Conservation (phyloP, 805 yeast species). For the Cyberlindnera meyerae region DNA sequence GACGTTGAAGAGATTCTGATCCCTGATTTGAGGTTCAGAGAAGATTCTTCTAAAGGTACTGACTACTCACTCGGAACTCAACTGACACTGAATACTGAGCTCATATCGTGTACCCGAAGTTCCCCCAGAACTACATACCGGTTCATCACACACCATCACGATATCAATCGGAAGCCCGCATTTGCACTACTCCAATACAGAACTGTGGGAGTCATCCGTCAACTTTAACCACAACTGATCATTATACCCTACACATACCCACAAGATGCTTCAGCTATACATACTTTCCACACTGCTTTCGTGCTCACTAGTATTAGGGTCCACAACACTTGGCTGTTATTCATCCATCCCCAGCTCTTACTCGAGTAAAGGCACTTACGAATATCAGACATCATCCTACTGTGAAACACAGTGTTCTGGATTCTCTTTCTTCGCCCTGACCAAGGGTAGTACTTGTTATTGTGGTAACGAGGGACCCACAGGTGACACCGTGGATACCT, state of each 20-base stretch:
- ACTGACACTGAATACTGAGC: too few relatives aligned
- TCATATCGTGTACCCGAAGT: too few relatives aligned
- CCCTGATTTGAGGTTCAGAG: too few relatives aligned
- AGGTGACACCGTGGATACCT: slow-evolving; percentile 29
- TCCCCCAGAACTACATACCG: too few relatives aligned
- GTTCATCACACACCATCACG: too few relatives aligned
- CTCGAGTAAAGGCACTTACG: slow-evolving; percentile 32
- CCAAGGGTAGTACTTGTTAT: slow-evolving; percentile 47
- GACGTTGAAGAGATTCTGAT: too few relatives aligned
- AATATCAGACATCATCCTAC: slow-evolving; percentile 46
- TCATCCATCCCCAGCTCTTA: slow-evolving; percentile 19
- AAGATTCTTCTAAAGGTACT: too few relatives aligned
- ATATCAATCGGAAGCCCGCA: too few relatives aligned
- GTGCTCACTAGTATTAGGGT: neutral
- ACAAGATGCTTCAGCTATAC: slow-evolving; percentile 1
- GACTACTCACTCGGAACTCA: too few relatives aligned
- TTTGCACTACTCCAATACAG: too few relatives aligned
- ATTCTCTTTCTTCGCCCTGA: slow-evolving; percentile 40
- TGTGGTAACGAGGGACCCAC: slow-evolving; percentile 49
- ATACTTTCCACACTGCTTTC: slow-evolving; percentile 2
- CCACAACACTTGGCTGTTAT: slow-evolving; percentile 18
- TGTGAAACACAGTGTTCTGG: slow-evolving; percentile 42
- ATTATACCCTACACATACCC: neutral
- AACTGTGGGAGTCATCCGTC: too few relatives aligned
- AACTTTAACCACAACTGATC: neutral